These are phyloP conservation scores for Fagus sylvatica DNA, from an alignment of 306 rosid species.

Conservation along the genomic window DNA sequence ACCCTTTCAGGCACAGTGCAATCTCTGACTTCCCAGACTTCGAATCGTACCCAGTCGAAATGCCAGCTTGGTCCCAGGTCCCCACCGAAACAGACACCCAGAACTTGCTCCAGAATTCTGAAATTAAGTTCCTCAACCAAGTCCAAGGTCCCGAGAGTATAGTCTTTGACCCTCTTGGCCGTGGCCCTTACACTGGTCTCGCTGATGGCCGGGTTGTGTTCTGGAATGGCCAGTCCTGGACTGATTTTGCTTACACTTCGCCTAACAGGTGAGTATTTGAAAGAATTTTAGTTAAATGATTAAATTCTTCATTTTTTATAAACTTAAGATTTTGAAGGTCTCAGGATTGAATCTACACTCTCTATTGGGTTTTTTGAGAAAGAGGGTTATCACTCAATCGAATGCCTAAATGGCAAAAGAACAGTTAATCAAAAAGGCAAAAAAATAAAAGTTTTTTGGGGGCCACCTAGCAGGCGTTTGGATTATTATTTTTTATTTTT, in stretches of 20 bases:
- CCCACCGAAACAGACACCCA: constrained; percentile 55
- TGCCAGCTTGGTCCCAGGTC: constrained; percentile 61
- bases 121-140: constrained; percentile 67
- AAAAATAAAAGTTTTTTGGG: too few species aligned
- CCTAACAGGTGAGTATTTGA: constrained; percentile 55
- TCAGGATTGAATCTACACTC: too few species aligned
- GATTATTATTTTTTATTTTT: too few species aligned
- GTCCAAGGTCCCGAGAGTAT: constrained; percentile 92
- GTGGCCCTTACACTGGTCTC: constrained; percentile 91
- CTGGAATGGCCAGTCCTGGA: constrained; percentile 77
- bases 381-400: too few species aligned
- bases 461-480: too few species aligned
- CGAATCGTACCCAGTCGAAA: constrained; percentile 35
- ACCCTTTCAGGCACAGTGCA: constrained; percentile 73
- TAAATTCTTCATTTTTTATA: too few species aligned
- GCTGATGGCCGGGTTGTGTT: constrained; percentile 83
- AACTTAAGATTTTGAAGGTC: too few species aligned
- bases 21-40: constrained; percentile 65
- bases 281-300: too few species aligned
- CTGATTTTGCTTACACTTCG: constrained; percentile 77
- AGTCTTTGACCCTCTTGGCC: constrained; percentile 79
- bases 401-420: too few species aligned
- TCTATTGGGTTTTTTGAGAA: too few species aligned
- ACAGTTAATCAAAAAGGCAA: too few species aligned
- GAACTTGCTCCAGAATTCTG: constrained; percentile 74